phyloP scores from a whole-genome alignment of 2,329 filamentous ascomycete species.

The Aspergillus texensis region DNA sequence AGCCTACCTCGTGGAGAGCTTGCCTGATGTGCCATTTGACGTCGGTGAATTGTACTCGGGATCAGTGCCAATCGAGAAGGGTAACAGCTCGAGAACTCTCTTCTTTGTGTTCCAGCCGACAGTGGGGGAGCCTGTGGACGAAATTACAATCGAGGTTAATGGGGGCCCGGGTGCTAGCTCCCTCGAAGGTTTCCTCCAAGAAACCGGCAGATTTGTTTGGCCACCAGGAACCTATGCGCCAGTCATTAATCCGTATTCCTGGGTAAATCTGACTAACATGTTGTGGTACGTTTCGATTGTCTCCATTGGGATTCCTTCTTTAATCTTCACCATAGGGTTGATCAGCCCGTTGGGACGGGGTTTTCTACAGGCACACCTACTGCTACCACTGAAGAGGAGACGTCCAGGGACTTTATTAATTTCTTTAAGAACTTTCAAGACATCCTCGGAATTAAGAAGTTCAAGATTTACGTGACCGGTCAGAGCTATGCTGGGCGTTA shows the following conservation, averaged over 20 bases:
- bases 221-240: slow-evolving; percentile 69
- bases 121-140: slow-evolving; percentile 47
- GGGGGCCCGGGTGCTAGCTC: slow-evolving; percentile 61
- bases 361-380: slow-evolving; percentile 68
- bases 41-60: slow-evolving; percentile 57
- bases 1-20: slow-evolving; percentile 66
- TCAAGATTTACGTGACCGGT: slow-evolving; percentile 74
- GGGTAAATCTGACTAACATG: slow-evolving; percentile 75
- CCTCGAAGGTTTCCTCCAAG: slow-evolving; percentile 70
- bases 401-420: slow-evolving; percentile 70
- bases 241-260: slow-evolving; percentile 69
- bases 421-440: slow-evolving; percentile 80
- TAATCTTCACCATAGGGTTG: slow-evolving; percentile 23
- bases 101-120: slow-evolving; percentile 55
- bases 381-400: slow-evolving; percentile 67
- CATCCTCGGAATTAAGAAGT: slow-evolving; percentile 67
- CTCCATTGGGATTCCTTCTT: neutral
- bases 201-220: slow-evolving; percentile 76
- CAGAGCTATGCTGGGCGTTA: slow-evolving; percentile 73
- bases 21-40: slow-evolving; percentile 72
- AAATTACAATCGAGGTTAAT: slow-evolving; percentile 51
- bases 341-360: slow-evolving; percentile 60
- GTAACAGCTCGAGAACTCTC: slow-evolving; percentile 47
- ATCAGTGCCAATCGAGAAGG: slow-evolving; percentile 56
- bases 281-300: slow-evolving; percentile 59